phyloP scores from a whole-genome alignment of 768 basidiomycete genomes.

The Suillus discolor region DNA sequence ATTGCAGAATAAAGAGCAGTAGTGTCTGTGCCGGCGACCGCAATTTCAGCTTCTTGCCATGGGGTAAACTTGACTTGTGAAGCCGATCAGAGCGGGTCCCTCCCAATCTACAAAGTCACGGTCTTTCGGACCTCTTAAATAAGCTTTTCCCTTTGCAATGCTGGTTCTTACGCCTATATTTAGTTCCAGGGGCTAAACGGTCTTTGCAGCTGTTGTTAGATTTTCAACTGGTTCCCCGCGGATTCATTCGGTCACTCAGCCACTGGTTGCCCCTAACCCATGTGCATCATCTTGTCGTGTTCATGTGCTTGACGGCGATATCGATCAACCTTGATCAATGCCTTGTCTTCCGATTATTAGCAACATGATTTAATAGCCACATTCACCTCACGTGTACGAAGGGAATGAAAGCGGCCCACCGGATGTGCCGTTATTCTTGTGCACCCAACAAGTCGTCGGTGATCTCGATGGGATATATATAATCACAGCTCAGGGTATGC shows the following conservation, averaged over 20 bases:
- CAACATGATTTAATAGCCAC: not conserved
- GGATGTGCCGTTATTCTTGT: not conserved
- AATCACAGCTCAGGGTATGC: not conserved
- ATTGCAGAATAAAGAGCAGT: not conserved
- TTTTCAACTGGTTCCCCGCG: not conserved
- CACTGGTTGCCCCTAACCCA: not conserved
- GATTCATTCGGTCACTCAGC: not conserved
- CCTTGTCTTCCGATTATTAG: not conserved
- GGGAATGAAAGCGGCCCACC: not conserved
- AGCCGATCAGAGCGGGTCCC: not conserved
- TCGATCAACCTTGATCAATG: conserved; percentile 1
- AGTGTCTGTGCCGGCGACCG: not conserved
- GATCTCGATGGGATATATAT: not conserved
- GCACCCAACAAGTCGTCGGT: not conserved
- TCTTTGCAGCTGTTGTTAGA: not conserved
- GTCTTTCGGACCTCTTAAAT: not conserved
- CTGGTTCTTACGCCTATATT: not conserved
- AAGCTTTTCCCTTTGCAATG: not conserved
- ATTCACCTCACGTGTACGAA: conserved; percentile 2
- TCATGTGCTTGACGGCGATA: not conserved
- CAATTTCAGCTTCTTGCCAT: not conserved
- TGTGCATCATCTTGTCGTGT: not conserved
- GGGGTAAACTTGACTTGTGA: not conserved
- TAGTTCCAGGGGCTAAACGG: not conserved
- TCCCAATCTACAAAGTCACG: not conserved